A percentile compares a stretch with the other conserved stretches of the same genome.
These are phyloP conservation scores for Rehmannia glutinosa DNA, from an alignment of 257 asterid genomes.

Conservation along the genomic window DNA sequence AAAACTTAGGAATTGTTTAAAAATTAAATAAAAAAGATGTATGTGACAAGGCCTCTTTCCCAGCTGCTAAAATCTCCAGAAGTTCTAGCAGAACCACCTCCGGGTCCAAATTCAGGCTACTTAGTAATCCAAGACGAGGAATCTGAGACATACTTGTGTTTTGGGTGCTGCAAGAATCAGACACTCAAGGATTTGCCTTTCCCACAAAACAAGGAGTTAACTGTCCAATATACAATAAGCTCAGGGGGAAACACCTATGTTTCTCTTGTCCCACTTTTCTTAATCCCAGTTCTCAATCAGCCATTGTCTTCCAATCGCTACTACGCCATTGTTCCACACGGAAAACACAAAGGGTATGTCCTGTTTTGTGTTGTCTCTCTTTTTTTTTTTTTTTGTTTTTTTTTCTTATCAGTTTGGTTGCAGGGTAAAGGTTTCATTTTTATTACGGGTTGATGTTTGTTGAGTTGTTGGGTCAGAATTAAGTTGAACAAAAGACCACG, in stretches of 20 bases:
- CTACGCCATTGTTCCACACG: slow-evolving; percentile 46
- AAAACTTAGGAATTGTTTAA: too few species aligned
- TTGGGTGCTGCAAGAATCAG: slow-evolving; percentile 44
- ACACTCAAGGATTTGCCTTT: slow-evolving; percentile 38
- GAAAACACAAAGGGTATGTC: slow-evolving; percentile 58
- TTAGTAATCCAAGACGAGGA: slow-evolving; percentile 63
- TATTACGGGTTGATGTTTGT: too few species aligned
- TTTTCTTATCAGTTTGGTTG: too few species aligned
- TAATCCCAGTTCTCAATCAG: slow-evolving; percentile 51
- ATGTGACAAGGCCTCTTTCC: slow-evolving; percentile 64
- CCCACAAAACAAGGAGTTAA: slow-evolving; percentile 59
- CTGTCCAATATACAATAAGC: slow-evolving; percentile 7
- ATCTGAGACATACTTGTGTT: slow-evolving; percentile 44
- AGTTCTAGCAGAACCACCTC: slow-evolving; percentile 19
- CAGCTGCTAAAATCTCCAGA: slow-evolving; percentile 34
- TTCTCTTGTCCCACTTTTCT: slow-evolving; percentile 17
- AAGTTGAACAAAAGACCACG: too few species aligned
- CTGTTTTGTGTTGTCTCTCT: too few species aligned
- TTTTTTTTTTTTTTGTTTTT: too few species aligned
- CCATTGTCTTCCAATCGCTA: slow-evolving; percentile 51
- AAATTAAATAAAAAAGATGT: too few species aligned
- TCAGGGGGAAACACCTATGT: not conserved
- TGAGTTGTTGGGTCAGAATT: too few species aligned
- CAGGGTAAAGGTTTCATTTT: too few species aligned
- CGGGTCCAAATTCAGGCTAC: slow-evolving; percentile 64